A percentile compares a stretch with the other conserved stretches of the same genome.
These are phyloP conservation scores for Leucocoprinus leucothites DNA, from an alignment of 768 basidiomycete species.

Conservation along the genomic window DNA sequence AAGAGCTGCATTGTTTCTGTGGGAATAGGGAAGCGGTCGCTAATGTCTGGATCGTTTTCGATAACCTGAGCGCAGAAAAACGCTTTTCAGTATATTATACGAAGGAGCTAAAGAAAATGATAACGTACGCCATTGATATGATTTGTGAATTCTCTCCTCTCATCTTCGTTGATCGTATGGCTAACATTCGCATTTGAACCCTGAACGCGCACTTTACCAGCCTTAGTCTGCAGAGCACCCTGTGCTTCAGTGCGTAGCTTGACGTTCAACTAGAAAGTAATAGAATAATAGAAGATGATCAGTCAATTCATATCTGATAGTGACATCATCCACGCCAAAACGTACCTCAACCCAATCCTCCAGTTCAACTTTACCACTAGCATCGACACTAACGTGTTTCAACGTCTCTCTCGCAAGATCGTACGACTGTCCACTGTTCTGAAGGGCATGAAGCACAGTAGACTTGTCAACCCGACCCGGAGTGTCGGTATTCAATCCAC, in stretches of 20 bases:
- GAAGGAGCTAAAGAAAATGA: background rate
- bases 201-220: constrained; percentile 90
- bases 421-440: constrained; percentile 83
- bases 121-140: constrained; percentile 88
- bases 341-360: constrained; percentile 98
- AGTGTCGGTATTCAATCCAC: constrained; percentile 72
- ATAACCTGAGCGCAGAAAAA: constrained; percentile 59
- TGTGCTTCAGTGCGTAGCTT: constrained; percentile 62
- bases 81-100: constrained; percentile 4
- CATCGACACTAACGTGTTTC: constrained; percentile 92
- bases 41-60: constrained; percentile 86
- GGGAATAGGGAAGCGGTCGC: constrained; percentile 82
- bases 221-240: constrained; percentile 53
- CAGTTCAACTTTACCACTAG: constrained; percentile 92
- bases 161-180: constrained; percentile 98
- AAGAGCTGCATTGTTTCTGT: constrained; percentile 98
- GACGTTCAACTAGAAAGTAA: constrained; percentile 67
- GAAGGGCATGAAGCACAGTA: constrained; percentile 72
- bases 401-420: constrained; percentile 87
- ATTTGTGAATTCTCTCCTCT: constrained; percentile 92
- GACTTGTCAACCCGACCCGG: constrained; percentile 85
- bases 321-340: constrained; percentile 11
- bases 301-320: constrained; percentile 17
- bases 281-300: constrained; percentile 6
- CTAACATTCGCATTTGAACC: constrained; percentile 94